Evolutionary conservation across 345 rosid genomes (phyloP).

Genomic region (Sisymbrium altissimum): DNA sequence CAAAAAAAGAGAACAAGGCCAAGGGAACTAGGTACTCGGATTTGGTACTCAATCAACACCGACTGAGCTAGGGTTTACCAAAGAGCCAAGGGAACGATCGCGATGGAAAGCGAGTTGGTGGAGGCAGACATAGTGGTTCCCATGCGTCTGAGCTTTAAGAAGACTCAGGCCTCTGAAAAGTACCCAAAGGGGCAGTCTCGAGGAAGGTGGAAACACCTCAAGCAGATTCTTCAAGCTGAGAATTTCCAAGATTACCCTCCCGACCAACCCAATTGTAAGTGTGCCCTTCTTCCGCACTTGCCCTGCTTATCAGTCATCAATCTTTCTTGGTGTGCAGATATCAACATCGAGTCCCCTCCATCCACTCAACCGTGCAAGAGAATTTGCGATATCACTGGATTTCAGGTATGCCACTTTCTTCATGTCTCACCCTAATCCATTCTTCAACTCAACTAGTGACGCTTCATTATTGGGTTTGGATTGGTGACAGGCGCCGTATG

Average conservation of each 20-base stretch:
- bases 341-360: slow-evolving; percentile 86
- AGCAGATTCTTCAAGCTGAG: slow-evolving; percentile 93
- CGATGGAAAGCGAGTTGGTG: slow-evolving; percentile 55
- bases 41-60: too few species aligned
- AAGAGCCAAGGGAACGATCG: too few species aligned
- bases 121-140: slow-evolving; percentile 76
- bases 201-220: slow-evolving; percentile 90
- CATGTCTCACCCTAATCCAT: too few species aligned
- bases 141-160: slow-evolving; percentile 65
- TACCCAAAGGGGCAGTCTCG: slow-evolving; percentile 86
- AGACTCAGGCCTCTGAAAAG: slow-evolving; percentile 63
- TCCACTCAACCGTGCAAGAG: slow-evolving; percentile 76
- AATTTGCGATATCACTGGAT: slow-evolving; percentile 89
- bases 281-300: neutral
- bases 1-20: too few species aligned
- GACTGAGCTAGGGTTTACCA: too few species aligned
- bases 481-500: slow-evolving; percentile 70
- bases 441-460: too few species aligned
- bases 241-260: slow-evolving; percentile 54
- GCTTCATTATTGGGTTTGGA: too few species aligned
- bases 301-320: too few species aligned
- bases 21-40: too few species aligned
- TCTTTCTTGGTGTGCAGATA: slow-evolving; percentile 42
- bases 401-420: too few species aligned
- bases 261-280: slow-evolving; percentile 61